These are phyloP conservation scores for Cercospora canescens DNA, from an alignment of 2,329 filamentous ascomycete genomes.

Conservation along the genomic window DNA sequence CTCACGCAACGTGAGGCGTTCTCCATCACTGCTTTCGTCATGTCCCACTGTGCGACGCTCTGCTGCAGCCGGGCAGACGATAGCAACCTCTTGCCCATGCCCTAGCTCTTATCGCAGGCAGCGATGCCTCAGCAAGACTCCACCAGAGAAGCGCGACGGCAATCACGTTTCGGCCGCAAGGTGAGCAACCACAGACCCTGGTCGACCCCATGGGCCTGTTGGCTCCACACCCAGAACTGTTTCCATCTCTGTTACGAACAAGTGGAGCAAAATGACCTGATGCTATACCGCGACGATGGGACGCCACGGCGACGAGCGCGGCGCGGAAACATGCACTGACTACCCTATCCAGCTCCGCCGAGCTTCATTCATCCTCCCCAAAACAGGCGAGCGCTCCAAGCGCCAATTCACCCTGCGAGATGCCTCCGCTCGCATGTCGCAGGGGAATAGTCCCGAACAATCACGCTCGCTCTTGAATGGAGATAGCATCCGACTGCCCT, in stretches of 20 bases:
- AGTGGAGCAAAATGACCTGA: slow-evolving; percentile 1
- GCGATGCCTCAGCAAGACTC: slow-evolving; percentile 11
- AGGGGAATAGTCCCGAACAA: slow-evolving; percentile 33
- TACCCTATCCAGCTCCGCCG: slow-evolving; percentile 58
- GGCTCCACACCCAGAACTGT: neutral
- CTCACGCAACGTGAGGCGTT: neutral
- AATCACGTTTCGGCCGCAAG: slow-evolving; percentile 16
- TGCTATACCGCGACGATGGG: neutral
- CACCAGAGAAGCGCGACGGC: slow-evolving; percentile 12
- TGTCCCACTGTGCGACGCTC: neutral
- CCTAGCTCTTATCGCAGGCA: neutral
- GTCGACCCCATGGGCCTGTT: neutral
- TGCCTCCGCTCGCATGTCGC: slow-evolving; percentile 40
- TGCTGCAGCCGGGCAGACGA: neutral
- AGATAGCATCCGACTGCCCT: neutral
- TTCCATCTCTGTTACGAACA: neutral
- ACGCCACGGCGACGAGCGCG: neutral
- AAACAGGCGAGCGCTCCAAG: slow-evolving; percentile 80
- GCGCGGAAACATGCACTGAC: slow-evolving; percentile 4
- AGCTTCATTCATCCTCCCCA: slow-evolving; percentile 82
- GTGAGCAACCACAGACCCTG: slow-evolving; percentile 9
- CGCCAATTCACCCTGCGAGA: slow-evolving; percentile 75
- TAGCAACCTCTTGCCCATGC: neutral
- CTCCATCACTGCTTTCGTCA: neutral
- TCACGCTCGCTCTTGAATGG: slow-evolving; percentile 32